Percentiles rank a stretch among this genome's conserved stretches.
Evolutionary conservation across 1,284 basidiomycete genomes (phyloP).

Genomic region (Exobasidium cylindrosporum): DNA sequence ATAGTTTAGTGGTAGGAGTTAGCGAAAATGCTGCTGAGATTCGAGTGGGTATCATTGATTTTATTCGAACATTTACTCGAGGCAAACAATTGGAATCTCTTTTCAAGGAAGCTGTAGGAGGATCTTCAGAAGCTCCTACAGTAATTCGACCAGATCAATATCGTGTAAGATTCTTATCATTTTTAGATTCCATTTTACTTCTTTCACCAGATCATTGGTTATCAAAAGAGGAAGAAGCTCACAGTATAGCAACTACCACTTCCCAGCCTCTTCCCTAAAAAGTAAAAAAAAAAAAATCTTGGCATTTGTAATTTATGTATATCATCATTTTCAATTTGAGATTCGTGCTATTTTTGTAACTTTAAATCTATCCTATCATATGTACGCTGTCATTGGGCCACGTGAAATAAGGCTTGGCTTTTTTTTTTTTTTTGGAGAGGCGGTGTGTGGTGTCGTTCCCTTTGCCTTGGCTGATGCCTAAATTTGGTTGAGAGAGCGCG

Average conservation of each 20-base stretch:
- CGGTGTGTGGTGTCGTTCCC: no score
- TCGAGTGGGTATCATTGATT: constrained; percentile 95
- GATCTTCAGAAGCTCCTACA: constrained; percentile 57
- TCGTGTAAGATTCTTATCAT: constrained; percentile 49
- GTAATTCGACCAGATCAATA: constrained; percentile 54
- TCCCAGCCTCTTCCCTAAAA: no score
- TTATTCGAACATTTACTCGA: constrained; percentile 91
- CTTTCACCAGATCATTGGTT: constrained; percentile 47
- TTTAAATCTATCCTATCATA: no score
- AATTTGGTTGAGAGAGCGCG: no score
- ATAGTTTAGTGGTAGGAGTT: constrained; percentile 91
- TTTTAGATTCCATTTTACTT: constrained; percentile 45
- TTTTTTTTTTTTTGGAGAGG: no score
- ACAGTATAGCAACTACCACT: background rate
- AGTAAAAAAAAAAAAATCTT: no score
- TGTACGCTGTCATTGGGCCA: no score
- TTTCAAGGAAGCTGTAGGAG: constrained; percentile 89
- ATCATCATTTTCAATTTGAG: no score
- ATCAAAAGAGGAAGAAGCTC: constrained; percentile 3
- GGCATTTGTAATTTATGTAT: no score
- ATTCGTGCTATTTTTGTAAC: no score
- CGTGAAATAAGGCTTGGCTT: no score
- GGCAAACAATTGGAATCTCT: constrained; percentile 97
- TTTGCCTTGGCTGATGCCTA: no score
- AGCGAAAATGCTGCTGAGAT: constrained; percentile 45